Conservation (phyloP, 257 asterid species). For the Orobanche coerulescens region DNA sequence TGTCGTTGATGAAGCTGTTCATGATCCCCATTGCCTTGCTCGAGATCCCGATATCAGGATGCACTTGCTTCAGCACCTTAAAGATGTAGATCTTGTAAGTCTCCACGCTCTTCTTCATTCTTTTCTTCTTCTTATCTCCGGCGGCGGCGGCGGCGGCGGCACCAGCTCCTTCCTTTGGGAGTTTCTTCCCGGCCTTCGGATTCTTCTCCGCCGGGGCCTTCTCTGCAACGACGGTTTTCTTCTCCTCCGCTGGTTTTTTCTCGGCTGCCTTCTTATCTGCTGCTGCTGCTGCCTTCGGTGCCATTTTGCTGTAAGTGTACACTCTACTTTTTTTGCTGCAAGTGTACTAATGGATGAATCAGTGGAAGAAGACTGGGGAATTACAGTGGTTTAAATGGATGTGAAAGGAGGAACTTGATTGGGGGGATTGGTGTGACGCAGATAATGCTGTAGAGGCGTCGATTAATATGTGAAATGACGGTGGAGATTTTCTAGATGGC, state of each 20-base stretch:
- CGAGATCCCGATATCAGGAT: conserved; percentile 54
- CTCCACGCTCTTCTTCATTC: conserved; percentile 38
- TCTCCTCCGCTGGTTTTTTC: neutral
- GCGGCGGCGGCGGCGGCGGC: conserved; percentile 31
- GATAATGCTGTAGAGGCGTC: neutral
- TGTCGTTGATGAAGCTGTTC: conserved; percentile 36
- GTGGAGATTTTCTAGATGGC: neutral
- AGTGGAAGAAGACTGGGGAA: neutral
- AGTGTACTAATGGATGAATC: neutral
- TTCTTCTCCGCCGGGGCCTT: conserved; percentile 39
- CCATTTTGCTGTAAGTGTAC: conserved; percentile 26
- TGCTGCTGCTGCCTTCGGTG: conserved; percentile 41
- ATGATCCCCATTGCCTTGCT: conserved; percentile 70
- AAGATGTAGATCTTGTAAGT: conserved; percentile 71
- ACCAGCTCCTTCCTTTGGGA: conserved; percentile 43
- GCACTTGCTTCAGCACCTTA: conserved; percentile 62
- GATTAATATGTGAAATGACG: neutral
- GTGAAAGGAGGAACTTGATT: conserved; percentile 5
- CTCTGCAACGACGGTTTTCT: conserved; percentile 28
- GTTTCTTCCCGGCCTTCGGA: conserved; percentile 59
- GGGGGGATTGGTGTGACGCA: neutral
- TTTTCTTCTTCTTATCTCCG: conserved; percentile 55
- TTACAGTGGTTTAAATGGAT: conserved; percentile 1
- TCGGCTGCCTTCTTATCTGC: conserved; percentile 42
- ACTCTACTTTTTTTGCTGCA: neutral